Evolutionary conservation across 2,329 filamentous ascomycete species (phyloP).

Genomic region (Berkeleyomyces basicola): DNA sequence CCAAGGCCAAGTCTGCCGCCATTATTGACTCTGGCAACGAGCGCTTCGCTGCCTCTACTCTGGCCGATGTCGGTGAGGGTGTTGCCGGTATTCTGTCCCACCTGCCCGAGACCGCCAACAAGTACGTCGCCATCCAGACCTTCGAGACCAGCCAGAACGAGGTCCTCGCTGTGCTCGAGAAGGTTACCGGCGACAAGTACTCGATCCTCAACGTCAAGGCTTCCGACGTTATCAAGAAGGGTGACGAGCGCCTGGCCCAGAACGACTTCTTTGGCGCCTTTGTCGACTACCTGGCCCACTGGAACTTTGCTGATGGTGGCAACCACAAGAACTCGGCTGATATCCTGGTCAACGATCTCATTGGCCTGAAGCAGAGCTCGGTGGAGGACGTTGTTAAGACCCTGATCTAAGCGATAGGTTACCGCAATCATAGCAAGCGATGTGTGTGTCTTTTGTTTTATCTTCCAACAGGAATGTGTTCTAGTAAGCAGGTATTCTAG

Average conservation of each 20-base stretch:
- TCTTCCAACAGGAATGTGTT: neutral
- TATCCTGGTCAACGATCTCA: neutral
- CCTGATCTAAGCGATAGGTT: neutral
- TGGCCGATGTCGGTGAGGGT: constrained; percentile 29
- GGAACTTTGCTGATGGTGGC: constrained; percentile 3
- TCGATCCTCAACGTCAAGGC: too few relatives aligned
- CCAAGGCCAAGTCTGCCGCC: constrained; percentile 24
- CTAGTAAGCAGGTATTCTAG: constrained; percentile 2
- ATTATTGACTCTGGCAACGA: constrained; percentile 35
- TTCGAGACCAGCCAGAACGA: constrained; percentile 29
- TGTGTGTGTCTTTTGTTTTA: too few relatives aligned
- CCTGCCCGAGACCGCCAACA: constrained; percentile 36
- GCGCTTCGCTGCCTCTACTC: constrained; percentile 30
- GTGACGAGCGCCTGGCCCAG: constrained; percentile 18
- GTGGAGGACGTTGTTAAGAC: constrained; percentile 3
- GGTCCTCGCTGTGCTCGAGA: constrained; percentile 30
- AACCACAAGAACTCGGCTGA: neutral
- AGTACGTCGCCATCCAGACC: constrained; percentile 29
- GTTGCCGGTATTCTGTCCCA: constrained; percentile 33
- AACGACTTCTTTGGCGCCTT: constrained; percentile 15
- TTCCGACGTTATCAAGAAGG: constrained; percentile 20
- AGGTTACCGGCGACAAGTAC: constrained; percentile 23
- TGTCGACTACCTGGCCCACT: constrained; percentile 4
- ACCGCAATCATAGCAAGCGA: too few relatives aligned
- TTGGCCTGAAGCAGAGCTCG: constrained; percentile 5